These are phyloP conservation scores for Fusarium scirpi DNA, from an alignment of 2,329 filamentous ascomycete genomes.

Conservation along the genomic window DNA sequence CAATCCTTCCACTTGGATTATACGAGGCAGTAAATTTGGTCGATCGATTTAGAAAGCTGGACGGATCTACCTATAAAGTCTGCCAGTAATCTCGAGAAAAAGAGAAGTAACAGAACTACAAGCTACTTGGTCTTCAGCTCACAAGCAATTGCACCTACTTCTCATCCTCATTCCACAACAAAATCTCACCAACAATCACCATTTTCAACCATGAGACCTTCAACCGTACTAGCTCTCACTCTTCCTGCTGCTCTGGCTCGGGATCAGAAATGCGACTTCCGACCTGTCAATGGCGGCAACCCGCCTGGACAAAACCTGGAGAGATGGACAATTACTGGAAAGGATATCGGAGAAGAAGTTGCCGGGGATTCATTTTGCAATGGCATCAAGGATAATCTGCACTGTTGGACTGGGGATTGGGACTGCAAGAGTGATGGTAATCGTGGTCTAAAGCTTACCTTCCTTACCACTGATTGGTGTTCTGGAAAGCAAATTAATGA, in stretches of 20 bases:
- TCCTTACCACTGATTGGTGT: not conserved
- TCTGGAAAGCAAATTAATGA: not conserved
- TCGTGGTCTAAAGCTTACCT: not conserved
- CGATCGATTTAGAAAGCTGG: not conserved
- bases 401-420: fast-evolving
- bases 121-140: not conserved
- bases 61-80: not conserved
- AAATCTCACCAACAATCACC: not conserved
- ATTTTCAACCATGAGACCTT: not conserved
- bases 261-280: not conserved
- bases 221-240: not conserved
- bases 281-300: not conserved
- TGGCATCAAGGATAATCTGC: not conserved
- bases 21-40: not conserved
- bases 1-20: not conserved
- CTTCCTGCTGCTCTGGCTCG: not conserved
- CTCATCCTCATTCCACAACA: not conserved
- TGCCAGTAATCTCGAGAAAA: not conserved
- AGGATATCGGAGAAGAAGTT: not conserved
- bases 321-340: not conserved
- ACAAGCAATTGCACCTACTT: not conserved
- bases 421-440: constrained; percentile 3
- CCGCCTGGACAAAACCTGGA: not conserved
- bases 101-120: not conserved
- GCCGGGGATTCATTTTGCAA: constrained; percentile 1